A percentile compares a stretch with the other conserved stretches of the same genome.
These are phyloP conservation scores for Pseudogymnoascus sp. DNA, from an alignment of 2,329 filamentous ascomycete species.

Conservation along the genomic window DNA sequence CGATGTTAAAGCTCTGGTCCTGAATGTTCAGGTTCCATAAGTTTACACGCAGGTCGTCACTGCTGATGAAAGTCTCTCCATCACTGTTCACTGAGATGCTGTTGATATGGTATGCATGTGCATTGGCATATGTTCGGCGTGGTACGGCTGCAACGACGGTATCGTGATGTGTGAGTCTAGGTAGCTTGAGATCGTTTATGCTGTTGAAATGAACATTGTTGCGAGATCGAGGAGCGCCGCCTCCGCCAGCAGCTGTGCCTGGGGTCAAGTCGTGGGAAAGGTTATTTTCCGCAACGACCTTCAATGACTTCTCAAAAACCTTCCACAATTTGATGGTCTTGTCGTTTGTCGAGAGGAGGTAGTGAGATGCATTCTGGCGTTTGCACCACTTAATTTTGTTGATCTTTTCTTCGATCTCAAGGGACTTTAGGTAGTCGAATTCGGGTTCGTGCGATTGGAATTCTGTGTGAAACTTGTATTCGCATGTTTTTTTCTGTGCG, in stretches of 20 bases:
- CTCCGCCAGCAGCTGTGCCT: conserved; percentile 62
- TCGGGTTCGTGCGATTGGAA: conserved; percentile 99
- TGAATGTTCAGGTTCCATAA: conserved; percentile 99
- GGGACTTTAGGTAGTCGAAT: conserved; percentile 97
- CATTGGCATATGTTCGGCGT: conserved; percentile 93
- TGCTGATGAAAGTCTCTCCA: conserved; percentile 98
- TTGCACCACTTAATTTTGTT: conserved; percentile 99
- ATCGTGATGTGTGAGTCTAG: conserved; percentile 93
- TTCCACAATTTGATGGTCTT: conserved; percentile 99
- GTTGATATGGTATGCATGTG: conserved; percentile 99
- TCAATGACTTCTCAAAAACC: conserved; percentile 98
- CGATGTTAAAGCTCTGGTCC: conserved; percentile 99
- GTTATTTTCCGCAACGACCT: conserved; percentile 98
- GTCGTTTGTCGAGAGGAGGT: conserved; percentile 96
- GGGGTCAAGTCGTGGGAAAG: conserved; percentile 90
- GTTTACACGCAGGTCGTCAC: conserved; percentile 95
- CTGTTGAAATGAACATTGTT: conserved; percentile 70
- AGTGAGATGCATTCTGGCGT: conserved; percentile 96
- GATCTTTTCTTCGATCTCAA: conserved; percentile 99
- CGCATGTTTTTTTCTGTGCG: conserved; percentile 94
- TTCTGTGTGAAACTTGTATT: conserved; percentile 99
- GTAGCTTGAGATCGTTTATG: conserved; percentile 79
- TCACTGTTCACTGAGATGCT: conserved; percentile 99
- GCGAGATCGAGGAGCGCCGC: conserved; percentile 66
- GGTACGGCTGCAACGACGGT: conserved; percentile 96